Base-by-base conservation (phyloP, 1,139 yeast genomes). In the Candida glucosophila region DNA sequence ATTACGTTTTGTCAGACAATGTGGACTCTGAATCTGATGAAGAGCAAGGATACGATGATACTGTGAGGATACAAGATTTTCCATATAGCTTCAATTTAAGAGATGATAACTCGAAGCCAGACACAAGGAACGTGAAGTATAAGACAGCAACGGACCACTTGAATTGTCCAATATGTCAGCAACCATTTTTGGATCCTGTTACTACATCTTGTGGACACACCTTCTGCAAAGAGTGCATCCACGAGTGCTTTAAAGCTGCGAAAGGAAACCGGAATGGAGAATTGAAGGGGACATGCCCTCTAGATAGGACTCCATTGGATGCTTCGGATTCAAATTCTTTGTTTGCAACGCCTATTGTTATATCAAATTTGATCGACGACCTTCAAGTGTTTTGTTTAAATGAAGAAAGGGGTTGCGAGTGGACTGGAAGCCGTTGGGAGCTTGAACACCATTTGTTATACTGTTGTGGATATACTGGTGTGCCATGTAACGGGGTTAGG, bases 141-240 rank as follows among this genome's bases (percentile, higher is more conserved):
- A 41, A 47, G 22, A 54, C 53, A 26, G 41, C 40, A 43, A 73
- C 58, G 13, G 81, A 74, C 19, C 78, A 75, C 43, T 44, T 72
- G 28, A 58, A 52, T 29, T 73, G 79, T 37, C 77, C 78, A 3
- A 60, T 73, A 6, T 73, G 79, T 37, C 74, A 70, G 34, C 66
- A 66, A 29, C 77, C 78, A 3, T 70, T 72, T 35, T 50, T 67
- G 5, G 52, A 56, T 23, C 80, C 80, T 1, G 47, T 67, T 33
- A 67, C 75, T 4, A 73, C 80, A 0, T 42, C 58, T 2, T 73
- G 80, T 50, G 78, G 77, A 1, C 79, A 73, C 39, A 72, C 77
- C 0, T 73, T 70, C 39, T 73, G 78, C 41, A 55, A 54, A 32
- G 64, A 54, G 17, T 73, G 79, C 36, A 57, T 73, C 9, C 42